Evolutionary conservation across 129 eudicot species (phyloP), one percentile per base, ranked within the genome.

Genomic region (Glebionis coronaria): DNA sequence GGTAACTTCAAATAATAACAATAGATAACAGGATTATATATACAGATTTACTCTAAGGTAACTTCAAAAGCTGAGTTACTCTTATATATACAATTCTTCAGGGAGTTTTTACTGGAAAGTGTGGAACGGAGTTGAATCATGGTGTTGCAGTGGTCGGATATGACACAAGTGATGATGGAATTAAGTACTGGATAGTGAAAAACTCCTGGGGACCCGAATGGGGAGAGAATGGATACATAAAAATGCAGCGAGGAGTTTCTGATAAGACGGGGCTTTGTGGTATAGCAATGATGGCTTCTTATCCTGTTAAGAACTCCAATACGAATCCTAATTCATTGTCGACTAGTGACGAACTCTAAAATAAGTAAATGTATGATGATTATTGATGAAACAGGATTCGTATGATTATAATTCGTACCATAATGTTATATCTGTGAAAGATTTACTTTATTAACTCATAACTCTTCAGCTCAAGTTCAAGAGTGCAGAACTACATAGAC

Each of bases 131-230:
- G 58, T 71, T 90, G 50, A 71, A 84, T 68, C 97, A 90, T 25
- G 97, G 95, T 7, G 91, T 86, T 28, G 85, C 91, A 15, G 67
- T 82, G 10, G 91, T 86, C 5, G 97, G 97, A 14, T 90, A 90
- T 16, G 95, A 81, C 25, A 65, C 86, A 18, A 80, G 86, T 14
- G 52, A 71, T 1, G 87, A 80, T 10, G 85, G 91, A 14, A 82
- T 88, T 28, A 90, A 84, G 27, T 90, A 84, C 47, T 90, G 97
- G 95, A 80, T 71, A 12, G 89, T 86, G 73, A 90, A 71, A 75
- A 90, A 86, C 76, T 90, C 97, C 2, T 86, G 97, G 97, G 97
- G 97, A 29, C 52, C 76, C 6, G 84, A 72, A 61, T 90, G 95
- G 95, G 97, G 97, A 57, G 97, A 90, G 73, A 78, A 80, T 44